phyloP scores from a whole-genome alignment of 2,329 filamentous ascomycete genomes.

The Sarocladium strictum region DNA sequence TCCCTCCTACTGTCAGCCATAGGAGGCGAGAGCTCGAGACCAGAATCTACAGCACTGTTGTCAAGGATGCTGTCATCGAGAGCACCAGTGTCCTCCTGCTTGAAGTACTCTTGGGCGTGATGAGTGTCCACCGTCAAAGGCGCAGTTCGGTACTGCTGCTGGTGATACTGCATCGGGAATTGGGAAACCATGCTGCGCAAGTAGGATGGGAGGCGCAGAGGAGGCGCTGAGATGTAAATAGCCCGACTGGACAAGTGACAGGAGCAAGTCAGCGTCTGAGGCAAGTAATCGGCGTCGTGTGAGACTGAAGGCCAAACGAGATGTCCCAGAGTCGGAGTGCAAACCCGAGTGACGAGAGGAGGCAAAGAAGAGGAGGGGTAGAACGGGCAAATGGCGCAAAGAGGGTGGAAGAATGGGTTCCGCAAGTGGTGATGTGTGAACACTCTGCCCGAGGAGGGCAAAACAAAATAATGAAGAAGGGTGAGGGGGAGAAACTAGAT shows the following conservation, averaged over 20 bases:
- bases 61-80: conserved; percentile 58
- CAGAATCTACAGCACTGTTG: conserved; percentile 53
- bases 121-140: conserved; percentile 48
- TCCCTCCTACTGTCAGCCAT: conserved; percentile 59
- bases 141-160: conserved; percentile 43
- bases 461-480: conserved; percentile 6
- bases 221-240: conserved; percentile 32
- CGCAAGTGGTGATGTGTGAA: background rate
- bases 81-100: conserved; percentile 54
- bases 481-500: conserved; percentile 5
- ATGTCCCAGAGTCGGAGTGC: background rate
- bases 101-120: conserved; percentile 50
- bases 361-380: conserved; percentile 8
- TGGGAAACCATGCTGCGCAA: conserved; percentile 10
- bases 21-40: conserved; percentile 56
- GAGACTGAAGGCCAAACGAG: background rate
- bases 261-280: background rate
- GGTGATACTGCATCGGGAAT: conserved; percentile 10
- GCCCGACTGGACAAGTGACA: background rate
- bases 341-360: background rate
- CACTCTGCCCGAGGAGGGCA: background rate
- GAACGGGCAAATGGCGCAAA: conserved; percentile 9
- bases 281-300: background rate
- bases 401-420: background rate
- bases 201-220: conserved; percentile 4